Evolutionary conservation across 257 asterid species (phyloP), one percentile per base, ranked within the genome.

Genomic region (Plectranthus barbatus): DNA sequence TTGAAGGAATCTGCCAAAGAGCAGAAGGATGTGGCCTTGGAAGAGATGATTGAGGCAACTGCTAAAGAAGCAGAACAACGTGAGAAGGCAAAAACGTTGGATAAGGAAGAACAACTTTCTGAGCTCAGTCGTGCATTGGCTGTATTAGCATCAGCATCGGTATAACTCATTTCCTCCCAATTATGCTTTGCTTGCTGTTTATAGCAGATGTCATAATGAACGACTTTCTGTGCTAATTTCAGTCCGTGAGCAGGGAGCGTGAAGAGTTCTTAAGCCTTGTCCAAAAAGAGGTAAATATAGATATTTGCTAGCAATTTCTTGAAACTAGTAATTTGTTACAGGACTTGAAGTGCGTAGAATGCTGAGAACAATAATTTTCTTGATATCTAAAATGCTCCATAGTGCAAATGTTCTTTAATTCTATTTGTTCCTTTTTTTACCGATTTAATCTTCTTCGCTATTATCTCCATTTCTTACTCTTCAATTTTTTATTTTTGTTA

Each of bases 231-330:
- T 71, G 48, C 61, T 73, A 58, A 49, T 84, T 86, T 62, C 86
- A 92, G 98, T 86, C 98, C 26, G 98, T 92, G 76, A 89, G 88
- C 82, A 83, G 85, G 87, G 98, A 92, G 81, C 97, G 98, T 17
- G 93, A 92, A 72, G 98, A 92, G 81, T 92, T 92, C 82, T 70
- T 92, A 76, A 74, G 86, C 58, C 98, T 92, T 76, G 97, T 92
- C 74, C 86, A 83, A 74, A 89, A 86, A 81, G 98, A 92, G 98
- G 98, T 89, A 86, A 49, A 33, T 47, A 5, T 31, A 34, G n/a
- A 50, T 72, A 40, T 72, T 74, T 23, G 72, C 64, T 34, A 7
- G 17, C 63, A 15, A 42, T 44, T n/a, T 64, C 45, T 39, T 66
- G 39, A 17, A 21, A n/a, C 52, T 39, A 34, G 70, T 31, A 20